Conservation (phyloP, 2,329 filamentous ascomycete genomes). For the Plenodomus biglobosus region DNA sequence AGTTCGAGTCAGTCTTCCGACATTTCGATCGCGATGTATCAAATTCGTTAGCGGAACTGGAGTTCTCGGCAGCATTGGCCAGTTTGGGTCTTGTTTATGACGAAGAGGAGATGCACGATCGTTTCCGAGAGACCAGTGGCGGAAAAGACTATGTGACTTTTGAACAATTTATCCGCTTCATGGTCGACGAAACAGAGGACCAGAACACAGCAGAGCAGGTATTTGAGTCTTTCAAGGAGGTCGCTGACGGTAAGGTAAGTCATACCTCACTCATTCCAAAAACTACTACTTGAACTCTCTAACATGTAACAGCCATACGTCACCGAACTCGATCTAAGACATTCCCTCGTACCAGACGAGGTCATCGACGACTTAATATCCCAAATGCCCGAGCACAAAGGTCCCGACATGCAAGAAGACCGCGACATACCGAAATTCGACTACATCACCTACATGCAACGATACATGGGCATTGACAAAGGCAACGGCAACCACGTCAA, state of each 20-base stretch:
- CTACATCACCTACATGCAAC: constrained; percentile 97
- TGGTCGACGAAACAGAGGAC: constrained; percentile 98
- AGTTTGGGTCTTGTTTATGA: constrained; percentile 94
- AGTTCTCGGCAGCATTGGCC: constrained; percentile 95
- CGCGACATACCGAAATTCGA: constrained; percentile 85
- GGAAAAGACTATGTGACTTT: constrained; percentile 83
- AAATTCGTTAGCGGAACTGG: constrained; percentile 87
- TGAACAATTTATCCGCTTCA: constrained; percentile 98
- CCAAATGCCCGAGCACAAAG: constrained; percentile 81
- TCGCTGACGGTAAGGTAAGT: constrained; percentile 86
- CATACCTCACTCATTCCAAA: not conserved
- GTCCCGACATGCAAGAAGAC: constrained; percentile 84
- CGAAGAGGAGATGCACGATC: constrained; percentile 96
- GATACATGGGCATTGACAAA: constrained; percentile 48
- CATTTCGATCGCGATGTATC: constrained; percentile 94
- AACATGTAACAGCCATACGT: constrained; percentile 70
- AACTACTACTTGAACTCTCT: too few species aligned
- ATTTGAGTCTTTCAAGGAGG: constrained; percentile 95
- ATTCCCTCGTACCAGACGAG: constrained; percentile 93
- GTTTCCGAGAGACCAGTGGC: constrained; percentile 83
- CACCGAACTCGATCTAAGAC: constrained; percentile 92
- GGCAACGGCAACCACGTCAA: constrained; percentile 26
- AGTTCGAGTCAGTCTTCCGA: constrained; percentile 97
- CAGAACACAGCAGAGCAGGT: constrained; percentile 99
- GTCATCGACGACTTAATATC: constrained; percentile 90